Percentiles rank a stretch among this genome's conserved stretches.
phyloP scores from a whole-genome alignment of 345 rosid species.

The Dipteronia sinensis region DNA sequence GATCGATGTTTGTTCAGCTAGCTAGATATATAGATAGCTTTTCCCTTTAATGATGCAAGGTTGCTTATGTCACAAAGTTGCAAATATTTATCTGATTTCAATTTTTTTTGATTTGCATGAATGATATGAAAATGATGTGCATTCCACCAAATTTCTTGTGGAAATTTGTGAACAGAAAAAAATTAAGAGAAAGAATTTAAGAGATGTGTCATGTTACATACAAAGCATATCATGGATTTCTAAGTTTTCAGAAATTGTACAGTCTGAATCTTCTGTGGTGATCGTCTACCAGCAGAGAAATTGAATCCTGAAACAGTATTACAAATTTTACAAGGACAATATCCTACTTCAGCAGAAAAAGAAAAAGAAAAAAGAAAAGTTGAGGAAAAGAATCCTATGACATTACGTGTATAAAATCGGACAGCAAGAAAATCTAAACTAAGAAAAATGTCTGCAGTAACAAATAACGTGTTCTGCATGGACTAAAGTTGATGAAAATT shows the following conservation, averaged over 20 bases:
- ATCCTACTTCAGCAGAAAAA: not conserved
- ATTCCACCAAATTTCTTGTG: not conserved
- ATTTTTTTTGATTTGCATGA: not conserved
- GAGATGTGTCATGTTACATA: not conserved
- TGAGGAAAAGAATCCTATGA: not conserved
- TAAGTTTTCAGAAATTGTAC: too few species aligned
- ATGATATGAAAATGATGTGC: not conserved
- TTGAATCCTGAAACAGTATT: not conserved
- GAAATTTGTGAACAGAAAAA: not conserved
- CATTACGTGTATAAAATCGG: not conserved
- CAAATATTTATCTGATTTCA: too few species aligned
- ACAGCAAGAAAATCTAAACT: too few species aligned
- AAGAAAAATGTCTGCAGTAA: not conserved
- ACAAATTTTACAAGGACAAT: not conserved
- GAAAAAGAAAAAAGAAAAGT: not conserved
- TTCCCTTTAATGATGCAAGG: slow-evolving; percentile 24
- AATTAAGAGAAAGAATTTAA: not conserved
- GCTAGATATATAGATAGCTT: not conserved
- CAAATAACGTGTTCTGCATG: not conserved
- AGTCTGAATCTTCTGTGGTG: not conserved
- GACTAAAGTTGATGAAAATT: not conserved
- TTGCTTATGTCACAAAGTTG: slow-evolving; percentile 6
- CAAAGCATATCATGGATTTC: too few species aligned
- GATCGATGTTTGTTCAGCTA: not conserved
- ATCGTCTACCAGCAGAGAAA: not conserved